A percentile compares a stretch with the other conserved stretches of the same genome.
phyloP scores from a whole-genome alignment of 139 green algal genomes.

The Tetradesmus lagerheimii region DNA sequence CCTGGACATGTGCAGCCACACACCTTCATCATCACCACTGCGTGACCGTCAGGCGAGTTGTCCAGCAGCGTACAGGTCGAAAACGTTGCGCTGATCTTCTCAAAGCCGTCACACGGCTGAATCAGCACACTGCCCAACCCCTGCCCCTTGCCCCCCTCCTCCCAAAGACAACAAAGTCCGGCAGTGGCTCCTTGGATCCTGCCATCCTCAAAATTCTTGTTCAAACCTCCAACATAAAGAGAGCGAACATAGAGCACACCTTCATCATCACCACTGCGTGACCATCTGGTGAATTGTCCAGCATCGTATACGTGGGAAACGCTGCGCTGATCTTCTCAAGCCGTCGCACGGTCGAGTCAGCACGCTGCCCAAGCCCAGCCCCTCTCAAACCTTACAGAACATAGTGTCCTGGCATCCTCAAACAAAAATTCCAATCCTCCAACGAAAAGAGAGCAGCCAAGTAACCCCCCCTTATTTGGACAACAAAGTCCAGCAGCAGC shows the following conservation, averaged over 20 bases:
- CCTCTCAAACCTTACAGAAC: too few relatives aligned
- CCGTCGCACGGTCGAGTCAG: background rate
- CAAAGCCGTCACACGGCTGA: background rate
- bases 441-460: too few relatives aligned
- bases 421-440: too few relatives aligned
- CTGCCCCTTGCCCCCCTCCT: too few relatives aligned
- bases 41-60: conserved; percentile 15
- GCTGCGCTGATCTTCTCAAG: background rate
- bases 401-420: too few relatives aligned
- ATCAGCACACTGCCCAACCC: conserved; percentile 13
- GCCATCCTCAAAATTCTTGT: too few relatives aligned
- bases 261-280: conserved; percentile 44
- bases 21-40: conserved; percentile 44
- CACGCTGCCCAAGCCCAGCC: background rate
- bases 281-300: conserved; percentile 5
- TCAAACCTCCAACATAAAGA: too few relatives aligned
- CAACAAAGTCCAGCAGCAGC: too few relatives aligned
- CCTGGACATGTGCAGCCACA: too few relatives aligned
- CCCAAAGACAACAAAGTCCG: too few relatives aligned
- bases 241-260: background rate
- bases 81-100: background rate
- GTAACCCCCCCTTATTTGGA: too few relatives aligned
- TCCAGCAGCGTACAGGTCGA: conserved; percentile 22
- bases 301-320: conserved; percentile 18
- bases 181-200: too few relatives aligned